These are phyloP conservation scores for Sporothrix curviconia DNA, from an alignment of 2,329 filamentous ascomycete species.

Conservation along the genomic window DNA sequence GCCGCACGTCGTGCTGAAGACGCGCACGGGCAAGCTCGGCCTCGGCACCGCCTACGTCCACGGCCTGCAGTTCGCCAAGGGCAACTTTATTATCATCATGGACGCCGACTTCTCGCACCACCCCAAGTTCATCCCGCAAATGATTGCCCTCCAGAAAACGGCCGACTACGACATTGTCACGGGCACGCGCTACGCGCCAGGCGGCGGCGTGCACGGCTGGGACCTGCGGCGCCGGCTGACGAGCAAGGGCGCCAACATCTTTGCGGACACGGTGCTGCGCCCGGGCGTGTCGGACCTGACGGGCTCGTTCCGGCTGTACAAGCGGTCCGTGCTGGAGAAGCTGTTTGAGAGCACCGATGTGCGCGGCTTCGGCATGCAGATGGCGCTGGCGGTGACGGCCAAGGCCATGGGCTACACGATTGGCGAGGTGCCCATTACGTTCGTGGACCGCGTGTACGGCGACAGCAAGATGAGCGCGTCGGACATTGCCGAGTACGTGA, in stretches of 20 bases:
- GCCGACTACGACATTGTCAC: constrained; percentile 93
- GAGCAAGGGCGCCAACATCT: constrained; percentile 82
- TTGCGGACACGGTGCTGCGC: constrained; percentile 87
- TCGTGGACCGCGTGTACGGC: constrained; percentile 91
- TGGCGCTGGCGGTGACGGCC: constrained; percentile 98
- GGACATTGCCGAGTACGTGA: constrained; percentile 95
- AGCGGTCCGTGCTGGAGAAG: constrained; percentile 80
- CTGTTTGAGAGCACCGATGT: constrained; percentile 87
- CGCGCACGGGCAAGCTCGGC: constrained; percentile 91
- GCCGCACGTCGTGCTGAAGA: constrained; percentile 73
- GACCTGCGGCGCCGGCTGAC: constrained; percentile 86
- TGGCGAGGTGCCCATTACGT: constrained; percentile 90
- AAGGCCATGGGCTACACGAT: constrained; percentile 94
- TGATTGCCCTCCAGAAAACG: constrained; percentile 74
- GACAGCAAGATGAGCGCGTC: constrained; percentile 86
- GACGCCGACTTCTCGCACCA: constrained; percentile 99
- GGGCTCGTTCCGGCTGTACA: constrained; percentile 90
- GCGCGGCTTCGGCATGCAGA: constrained; percentile 98
- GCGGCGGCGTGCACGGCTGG: constrained; percentile 92
- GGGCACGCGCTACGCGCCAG: constrained; percentile 84
- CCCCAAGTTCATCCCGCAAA: constrained; percentile 95
- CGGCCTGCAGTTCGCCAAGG: constrained; percentile 80
- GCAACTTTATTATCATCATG: constrained; percentile 99
- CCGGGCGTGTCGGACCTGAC: constrained; percentile 95
- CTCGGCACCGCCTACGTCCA: constrained; percentile 95